A percentile compares a stretch with the other conserved stretches of the same genome.
These are phyloP conservation scores for Combretum micranthum DNA, from an alignment of 345 rosid species.

Conservation along the genomic window DNA sequence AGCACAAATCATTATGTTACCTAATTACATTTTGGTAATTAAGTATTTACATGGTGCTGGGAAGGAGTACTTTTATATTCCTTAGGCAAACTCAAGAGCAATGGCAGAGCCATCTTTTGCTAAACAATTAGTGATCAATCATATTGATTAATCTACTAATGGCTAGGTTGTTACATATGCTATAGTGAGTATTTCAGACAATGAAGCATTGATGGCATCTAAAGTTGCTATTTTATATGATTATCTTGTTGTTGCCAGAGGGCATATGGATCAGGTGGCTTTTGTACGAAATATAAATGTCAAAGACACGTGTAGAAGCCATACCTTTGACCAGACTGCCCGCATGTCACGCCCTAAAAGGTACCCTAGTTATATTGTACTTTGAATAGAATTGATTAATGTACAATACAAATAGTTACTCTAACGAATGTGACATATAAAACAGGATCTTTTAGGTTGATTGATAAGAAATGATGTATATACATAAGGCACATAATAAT, in stretches of 20 bases:
- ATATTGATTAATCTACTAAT: conserved; percentile 31
- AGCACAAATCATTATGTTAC: no score
- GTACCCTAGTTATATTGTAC: no score
- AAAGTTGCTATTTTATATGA: conserved; percentile 27
- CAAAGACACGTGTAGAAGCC: no score
- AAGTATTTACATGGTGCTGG: conserved; percentile 8
- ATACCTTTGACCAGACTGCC: no score
- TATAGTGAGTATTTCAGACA: conserved; percentile 27
- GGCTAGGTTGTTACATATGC: conserved; percentile 24
- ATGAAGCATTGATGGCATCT: conserved; percentile 22
- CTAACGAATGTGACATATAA: no score
- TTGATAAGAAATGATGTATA: no score
- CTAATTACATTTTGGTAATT: background rate
- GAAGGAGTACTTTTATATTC: conserved; percentile 67
- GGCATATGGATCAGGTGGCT: conserved; percentile 26
- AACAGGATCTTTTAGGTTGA: no score
- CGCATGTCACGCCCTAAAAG: no score
- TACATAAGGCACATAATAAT: no score
- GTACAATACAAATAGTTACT: no score
- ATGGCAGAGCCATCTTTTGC: conserved; percentile 43
- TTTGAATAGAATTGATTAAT: no score
- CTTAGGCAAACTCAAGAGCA: conserved; percentile 49
- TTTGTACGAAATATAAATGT: no score
- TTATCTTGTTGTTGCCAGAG: conserved; percentile 44
- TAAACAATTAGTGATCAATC: conserved; percentile 37